A percentile compares a stretch with the other conserved stretches of the same genome.
phyloP scores from a whole-genome alignment of 2,329 filamentous ascomycete species.

The Cladobotryum mycophilum region DNA sequence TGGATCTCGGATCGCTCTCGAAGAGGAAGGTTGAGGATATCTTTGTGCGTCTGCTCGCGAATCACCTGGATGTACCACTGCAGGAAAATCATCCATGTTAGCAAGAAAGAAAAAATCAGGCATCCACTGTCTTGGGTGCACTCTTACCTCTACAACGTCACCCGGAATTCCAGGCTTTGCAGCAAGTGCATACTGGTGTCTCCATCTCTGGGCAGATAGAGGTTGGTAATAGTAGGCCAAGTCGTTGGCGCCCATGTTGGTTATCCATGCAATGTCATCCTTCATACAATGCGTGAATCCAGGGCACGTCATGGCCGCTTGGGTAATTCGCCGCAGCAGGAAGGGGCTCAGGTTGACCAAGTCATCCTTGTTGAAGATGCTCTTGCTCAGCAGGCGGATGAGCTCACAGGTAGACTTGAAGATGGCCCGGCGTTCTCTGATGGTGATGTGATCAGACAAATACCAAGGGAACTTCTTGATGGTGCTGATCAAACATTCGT shows the following conservation, averaged over 20 bases:
- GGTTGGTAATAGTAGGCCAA: conserved; percentile 39
- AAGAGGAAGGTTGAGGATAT: conserved; percentile 34
- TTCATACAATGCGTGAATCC: conserved; percentile 58
- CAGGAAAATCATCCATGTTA: conserved; percentile 1
- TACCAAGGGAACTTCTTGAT: conserved; percentile 59
- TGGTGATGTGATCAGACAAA: conserved; percentile 48
- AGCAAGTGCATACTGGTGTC: conserved; percentile 45
- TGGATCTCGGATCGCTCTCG: conserved; percentile 27
- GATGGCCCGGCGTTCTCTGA: conserved; percentile 49
- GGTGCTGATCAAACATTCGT: conserved; percentile 59
- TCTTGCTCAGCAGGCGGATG: conserved; percentile 37
- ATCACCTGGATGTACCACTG: conserved; percentile 54
- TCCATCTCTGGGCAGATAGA: conserved; percentile 42
- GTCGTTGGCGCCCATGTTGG: conserved; percentile 23
- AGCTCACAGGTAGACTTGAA: conserved; percentile 46
- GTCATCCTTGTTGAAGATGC: conserved; percentile 34
- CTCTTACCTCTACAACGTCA: conserved; percentile 50
- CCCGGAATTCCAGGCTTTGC: conserved; percentile 42
- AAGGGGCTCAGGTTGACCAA: conserved; percentile 43
- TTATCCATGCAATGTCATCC: conserved; percentile 47
- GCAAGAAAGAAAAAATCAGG: background rate
- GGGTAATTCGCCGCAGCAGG: conserved; percentile 47
- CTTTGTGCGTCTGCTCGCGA: conserved; percentile 43
- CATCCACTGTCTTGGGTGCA: background rate
- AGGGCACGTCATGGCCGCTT: conserved; percentile 48